Conservation (phyloP, 2,329 filamentous ascomycete genomes). For the Fusarium multiceps region DNA sequence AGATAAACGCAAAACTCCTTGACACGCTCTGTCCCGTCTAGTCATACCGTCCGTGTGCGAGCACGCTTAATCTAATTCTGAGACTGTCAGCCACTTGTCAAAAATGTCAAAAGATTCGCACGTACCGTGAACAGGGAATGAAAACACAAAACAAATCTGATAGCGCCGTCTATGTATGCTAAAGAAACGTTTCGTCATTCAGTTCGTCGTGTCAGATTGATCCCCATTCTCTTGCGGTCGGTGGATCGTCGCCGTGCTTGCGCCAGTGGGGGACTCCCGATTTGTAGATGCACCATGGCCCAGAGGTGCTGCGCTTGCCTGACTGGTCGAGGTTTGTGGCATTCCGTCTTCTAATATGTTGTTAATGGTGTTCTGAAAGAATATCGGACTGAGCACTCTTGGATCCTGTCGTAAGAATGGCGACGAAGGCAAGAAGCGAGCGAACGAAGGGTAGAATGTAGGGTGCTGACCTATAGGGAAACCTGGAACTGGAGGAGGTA, state of each 20-base stretch:
- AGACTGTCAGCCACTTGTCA: conserved; percentile 10
- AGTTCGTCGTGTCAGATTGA: conserved; percentile 41
- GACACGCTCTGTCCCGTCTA: conserved; percentile 34
- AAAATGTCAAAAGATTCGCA: neutral
- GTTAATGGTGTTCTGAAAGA: conserved; percentile 47
- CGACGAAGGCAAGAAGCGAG: conserved; percentile 31
- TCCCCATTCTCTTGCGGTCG: conserved; percentile 38
- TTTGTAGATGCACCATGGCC: conserved; percentile 41
- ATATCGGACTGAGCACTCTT: conserved; percentile 36
- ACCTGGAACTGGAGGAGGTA: conserved; percentile 46
- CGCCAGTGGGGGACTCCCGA: conserved; percentile 45
- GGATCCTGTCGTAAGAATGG: conserved; percentile 32
- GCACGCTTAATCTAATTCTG: conserved; percentile 33
- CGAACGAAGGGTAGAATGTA: conserved; percentile 33
- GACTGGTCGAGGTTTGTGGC: conserved; percentile 23
- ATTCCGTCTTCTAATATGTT: conserved; percentile 43
- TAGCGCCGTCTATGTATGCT: conserved; percentile 24
- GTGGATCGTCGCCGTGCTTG: conserved; percentile 54
- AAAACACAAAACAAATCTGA: conserved; percentile 26
- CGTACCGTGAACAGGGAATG: conserved; percentile 38
- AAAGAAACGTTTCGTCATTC: conserved; percentile 28
- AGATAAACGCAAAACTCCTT: conserved; percentile 35
- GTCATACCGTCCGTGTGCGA: conserved; percentile 21
- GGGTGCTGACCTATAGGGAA: conserved; percentile 40
- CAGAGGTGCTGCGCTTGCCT: conserved; percentile 49